These are phyloP conservation scores for Kodamaea neixiangensis DNA, from an alignment of 805 yeast species.

Conservation along the genomic window DNA sequence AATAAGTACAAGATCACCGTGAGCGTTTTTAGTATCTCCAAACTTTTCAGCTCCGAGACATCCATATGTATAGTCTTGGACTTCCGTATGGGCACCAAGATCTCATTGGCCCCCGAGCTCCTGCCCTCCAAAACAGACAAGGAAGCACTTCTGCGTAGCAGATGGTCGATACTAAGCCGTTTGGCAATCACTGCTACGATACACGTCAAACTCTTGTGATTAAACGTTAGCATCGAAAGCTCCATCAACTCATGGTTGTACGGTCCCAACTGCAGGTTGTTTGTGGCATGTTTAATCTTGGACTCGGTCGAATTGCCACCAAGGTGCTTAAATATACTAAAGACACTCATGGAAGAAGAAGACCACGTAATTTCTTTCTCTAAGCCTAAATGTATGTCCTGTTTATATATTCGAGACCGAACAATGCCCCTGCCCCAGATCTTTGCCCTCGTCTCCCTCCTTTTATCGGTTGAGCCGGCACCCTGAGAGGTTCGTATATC, in stretches of 20 bases:
- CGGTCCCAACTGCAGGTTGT: slow-evolving; percentile 55
- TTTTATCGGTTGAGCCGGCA: not conserved
- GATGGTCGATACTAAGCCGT: slow-evolving; percentile 40
- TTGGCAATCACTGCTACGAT: slow-evolving; percentile 44
- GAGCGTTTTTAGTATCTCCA: slow-evolving; percentile 46
- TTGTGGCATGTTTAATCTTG: slow-evolving; percentile 42
- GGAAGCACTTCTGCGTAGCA: slow-evolving; percentile 1
- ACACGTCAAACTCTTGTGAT: slow-evolving; percentile 37
- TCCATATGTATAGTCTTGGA: slow-evolving; percentile 5
- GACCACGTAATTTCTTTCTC: not conserved
- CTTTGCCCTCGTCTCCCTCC: not conserved
- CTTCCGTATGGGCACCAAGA: not conserved
- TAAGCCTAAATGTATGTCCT: not conserved
- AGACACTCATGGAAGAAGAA: slow-evolving; percentile 1
- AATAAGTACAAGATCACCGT: slow-evolving; percentile 53
- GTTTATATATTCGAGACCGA: not conserved
- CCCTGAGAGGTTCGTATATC: not conserved
- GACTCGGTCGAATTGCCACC: slow-evolving; percentile 18
- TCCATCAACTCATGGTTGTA: slow-evolving; percentile 57
- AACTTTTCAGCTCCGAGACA: not conserved
- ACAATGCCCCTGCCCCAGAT: not conserved
- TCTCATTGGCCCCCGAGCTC: not conserved
- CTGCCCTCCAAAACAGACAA: not conserved
- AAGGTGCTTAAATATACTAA: slow-evolving; percentile 11
- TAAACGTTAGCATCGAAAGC: slow-evolving; percentile 47